These are phyloP conservation scores for Blastomyces silverae DNA, from an alignment of 2,329 filamentous ascomycete species.

Conservation along the genomic window DNA sequence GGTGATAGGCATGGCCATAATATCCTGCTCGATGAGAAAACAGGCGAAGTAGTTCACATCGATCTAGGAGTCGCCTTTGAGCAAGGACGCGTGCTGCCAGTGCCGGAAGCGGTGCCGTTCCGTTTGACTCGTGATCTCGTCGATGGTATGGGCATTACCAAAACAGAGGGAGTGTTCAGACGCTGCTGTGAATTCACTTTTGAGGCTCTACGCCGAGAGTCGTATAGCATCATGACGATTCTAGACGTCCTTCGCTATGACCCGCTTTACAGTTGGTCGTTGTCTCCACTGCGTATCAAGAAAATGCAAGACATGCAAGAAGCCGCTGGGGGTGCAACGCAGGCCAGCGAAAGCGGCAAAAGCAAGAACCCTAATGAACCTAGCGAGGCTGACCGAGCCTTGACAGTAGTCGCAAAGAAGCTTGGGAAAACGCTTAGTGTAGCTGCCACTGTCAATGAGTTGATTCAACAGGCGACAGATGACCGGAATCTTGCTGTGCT, in stretches of 20 bases:
- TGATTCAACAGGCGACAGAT: conserved; percentile 93
- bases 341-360: conserved; percentile 30
- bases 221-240: conserved; percentile 97
- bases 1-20: conserved; percentile 96
- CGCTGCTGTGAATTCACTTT: conserved; percentile 98
- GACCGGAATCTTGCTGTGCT: conserved; percentile 85
- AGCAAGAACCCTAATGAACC: conserved; percentile 49
- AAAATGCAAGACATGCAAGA: conserved; percentile 57
- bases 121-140: conserved; percentile 88
- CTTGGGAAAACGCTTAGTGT: conserved; percentile 89
- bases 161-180: conserved; percentile 91
- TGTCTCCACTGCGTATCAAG: conserved; percentile 62
- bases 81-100: conserved; percentile 85
- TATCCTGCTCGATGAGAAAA: conserved; percentile 82
- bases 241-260: conserved; percentile 97
- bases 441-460: conserved; percentile 88
- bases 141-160: conserved; percentile 93
- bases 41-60: conserved; percentile 92
- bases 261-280: conserved; percentile 91
- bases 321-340: conserved; percentile 35
- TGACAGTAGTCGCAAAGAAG: conserved; percentile 94
- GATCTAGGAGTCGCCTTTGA: conserved; percentile 97
- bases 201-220: conserved; percentile 88
- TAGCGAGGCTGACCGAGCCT: conserved; percentile 80
- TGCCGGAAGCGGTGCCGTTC: conserved; percentile 95